A percentile compares a stretch with the other conserved stretches of the same genome.
Evolutionary conservation across 2,329 filamentous ascomycete species (phyloP).

Genomic region (Pyricularia sp.): DNA sequence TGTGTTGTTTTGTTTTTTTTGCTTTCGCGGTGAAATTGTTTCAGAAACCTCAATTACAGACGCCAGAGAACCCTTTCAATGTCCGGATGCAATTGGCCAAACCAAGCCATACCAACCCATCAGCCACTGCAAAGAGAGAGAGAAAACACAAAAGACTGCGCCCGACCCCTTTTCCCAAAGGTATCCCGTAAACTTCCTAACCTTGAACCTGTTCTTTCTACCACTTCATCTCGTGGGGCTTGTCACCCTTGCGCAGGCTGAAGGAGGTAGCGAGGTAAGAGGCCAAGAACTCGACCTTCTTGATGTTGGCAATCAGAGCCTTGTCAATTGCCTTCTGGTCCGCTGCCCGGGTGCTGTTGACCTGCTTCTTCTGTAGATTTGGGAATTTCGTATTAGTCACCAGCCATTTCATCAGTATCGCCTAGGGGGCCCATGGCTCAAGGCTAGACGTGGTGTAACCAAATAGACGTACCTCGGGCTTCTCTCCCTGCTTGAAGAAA

Average conservation of each 20-base stretch:
- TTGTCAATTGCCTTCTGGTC: slow-evolving; percentile 99
- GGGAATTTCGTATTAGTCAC: neutral
- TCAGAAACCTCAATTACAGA: slow-evolving; percentile 48
- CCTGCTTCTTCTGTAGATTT: slow-evolving; percentile 77
- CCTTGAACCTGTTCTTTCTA: slow-evolving; percentile 41
- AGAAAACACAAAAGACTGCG: slow-evolving; percentile 1
- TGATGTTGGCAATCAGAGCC: slow-evolving; percentile 86
- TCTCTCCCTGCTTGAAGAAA: slow-evolving; percentile 99
- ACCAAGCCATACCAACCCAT: slow-evolving; percentile 38
- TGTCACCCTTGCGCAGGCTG: slow-evolving; percentile 98
- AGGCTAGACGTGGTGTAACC: neutral
- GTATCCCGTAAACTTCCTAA: slow-evolving; percentile 2
- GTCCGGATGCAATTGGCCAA: slow-evolving; percentile 54
- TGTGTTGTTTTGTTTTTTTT: slow-evolving; percentile 23
- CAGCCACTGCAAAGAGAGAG: slow-evolving; percentile 2
- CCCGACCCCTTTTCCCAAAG: slow-evolving; percentile 1
- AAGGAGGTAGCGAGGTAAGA: slow-evolving; percentile 93
- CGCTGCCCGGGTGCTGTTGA: slow-evolving; percentile 77
- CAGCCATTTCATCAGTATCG: neutral
- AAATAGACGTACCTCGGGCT: slow-evolving; percentile 69
- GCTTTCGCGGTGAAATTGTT: slow-evolving; percentile 34
- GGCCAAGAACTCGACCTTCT: slow-evolving; percentile 91
- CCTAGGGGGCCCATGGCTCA: neutral
- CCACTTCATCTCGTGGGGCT: slow-evolving; percentile 99
- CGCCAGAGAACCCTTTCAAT: slow-evolving; percentile 50